A percentile compares a stretch with the other conserved stretches of the same genome.
Evolutionary conservation across 257 asterid genomes (phyloP).

Genomic region (Leptodermis oblonga): DNA sequence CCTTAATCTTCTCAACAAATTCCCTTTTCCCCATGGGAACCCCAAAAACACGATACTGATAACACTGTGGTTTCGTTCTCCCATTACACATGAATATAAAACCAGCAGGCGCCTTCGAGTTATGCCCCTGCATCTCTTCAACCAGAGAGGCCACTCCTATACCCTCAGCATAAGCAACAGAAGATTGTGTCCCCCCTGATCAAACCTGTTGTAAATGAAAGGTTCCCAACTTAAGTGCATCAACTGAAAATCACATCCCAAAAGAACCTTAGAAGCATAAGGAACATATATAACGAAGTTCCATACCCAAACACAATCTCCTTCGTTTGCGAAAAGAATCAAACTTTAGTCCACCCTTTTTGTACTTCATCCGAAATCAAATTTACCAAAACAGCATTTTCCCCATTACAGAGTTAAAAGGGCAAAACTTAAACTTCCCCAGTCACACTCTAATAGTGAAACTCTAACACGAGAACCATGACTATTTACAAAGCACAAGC

Average conservation of each 20-base stretch:
- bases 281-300: no score
- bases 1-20: slow-evolving; percentile 52
- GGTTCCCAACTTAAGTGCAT: neutral
- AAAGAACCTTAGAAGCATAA: neutral
- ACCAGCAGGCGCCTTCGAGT: slow-evolving; percentile 37
- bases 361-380: neutral
- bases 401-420: neutral
- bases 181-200: slow-evolving; percentile 31
- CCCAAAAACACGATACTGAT: slow-evolving; percentile 71
- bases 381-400: neutral
- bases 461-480: neutral
- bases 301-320: neutral
- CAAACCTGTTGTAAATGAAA: slow-evolving; percentile 19
- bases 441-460: neutral
- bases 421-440: neutral
- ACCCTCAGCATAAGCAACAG: slow-evolving; percentile 17
- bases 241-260: neutral
- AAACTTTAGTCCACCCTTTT: neutral
- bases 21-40: slow-evolving; percentile 49
- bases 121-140: slow-evolving; percentile 25
- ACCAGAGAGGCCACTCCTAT: slow-evolving; percentile 17
- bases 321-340: neutral
- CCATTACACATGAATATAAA: slow-evolving; percentile 69
- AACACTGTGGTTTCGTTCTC: slow-evolving; percentile 61
- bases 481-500: no score